Conservation (phyloP, 2,329 filamentous ascomycete genomes). For the Diatrype stigma region DNA sequence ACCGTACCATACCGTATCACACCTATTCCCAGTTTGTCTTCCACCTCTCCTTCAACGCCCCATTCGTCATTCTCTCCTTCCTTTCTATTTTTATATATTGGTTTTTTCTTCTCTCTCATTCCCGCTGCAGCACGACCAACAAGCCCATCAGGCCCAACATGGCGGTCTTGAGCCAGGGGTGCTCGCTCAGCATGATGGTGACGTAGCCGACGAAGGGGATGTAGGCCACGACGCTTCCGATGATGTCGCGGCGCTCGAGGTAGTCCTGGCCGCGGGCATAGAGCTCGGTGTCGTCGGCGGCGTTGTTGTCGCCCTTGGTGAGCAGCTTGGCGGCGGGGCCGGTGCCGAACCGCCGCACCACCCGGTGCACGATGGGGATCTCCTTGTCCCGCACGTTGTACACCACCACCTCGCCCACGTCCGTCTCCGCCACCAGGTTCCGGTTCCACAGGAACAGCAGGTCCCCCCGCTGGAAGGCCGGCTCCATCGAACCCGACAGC, state of each 20-base stretch:
- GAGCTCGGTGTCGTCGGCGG: constrained; percentile 83
- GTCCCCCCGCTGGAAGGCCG: constrained; percentile 75
- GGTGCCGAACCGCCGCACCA: constrained; percentile 69
- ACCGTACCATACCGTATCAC: too few relatives aligned
- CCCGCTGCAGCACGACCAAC: constrained; percentile 86
- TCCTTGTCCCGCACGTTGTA: constrained; percentile 88
- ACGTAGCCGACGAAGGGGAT: constrained; percentile 96
- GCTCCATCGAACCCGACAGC: constrained; percentile 81
- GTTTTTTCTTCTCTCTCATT: too few relatives aligned
- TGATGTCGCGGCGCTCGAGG: constrained; percentile 81
- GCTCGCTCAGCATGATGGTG: constrained; percentile 89
- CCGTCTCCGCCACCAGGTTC: constrained; percentile 51
- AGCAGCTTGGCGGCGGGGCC: constrained; percentile 68
- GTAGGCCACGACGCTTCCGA: constrained; percentile 88
- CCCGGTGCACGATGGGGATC: constrained; percentile 93
- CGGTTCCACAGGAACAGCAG: constrained; percentile 75
- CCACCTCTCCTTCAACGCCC: too few relatives aligned
- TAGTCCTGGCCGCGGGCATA: constrained; percentile 86
- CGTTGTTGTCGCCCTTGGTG: constrained; percentile 97
- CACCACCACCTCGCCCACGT: constrained; percentile 56
- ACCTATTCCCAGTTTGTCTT: constrained; percentile 76
- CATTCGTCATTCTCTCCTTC: constrained; percentile 1
- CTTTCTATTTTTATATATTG: too few relatives aligned
- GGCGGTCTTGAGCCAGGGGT: constrained; percentile 94
- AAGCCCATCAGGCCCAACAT: constrained; percentile 94